A percentile compares a stretch with the other conserved stretches of the same genome.
These are phyloP conservation scores for Lagenaria siceraria DNA, from an alignment of 306 rosid genomes.

Conservation along the genomic window DNA sequence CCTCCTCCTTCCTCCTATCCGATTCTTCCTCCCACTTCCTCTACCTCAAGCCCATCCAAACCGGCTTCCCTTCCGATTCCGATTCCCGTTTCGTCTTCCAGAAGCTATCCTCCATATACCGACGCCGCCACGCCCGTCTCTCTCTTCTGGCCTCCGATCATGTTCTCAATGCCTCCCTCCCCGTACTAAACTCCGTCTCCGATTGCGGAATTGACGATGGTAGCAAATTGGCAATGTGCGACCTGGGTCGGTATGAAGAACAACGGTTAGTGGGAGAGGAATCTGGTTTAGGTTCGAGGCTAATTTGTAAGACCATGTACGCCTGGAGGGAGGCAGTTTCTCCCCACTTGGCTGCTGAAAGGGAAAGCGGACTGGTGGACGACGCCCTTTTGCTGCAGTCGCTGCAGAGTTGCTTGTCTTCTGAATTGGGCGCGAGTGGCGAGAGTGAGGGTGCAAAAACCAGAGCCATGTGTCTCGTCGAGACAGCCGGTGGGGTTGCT, in stretches of 20 bases:
- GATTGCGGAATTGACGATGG: not conserved
- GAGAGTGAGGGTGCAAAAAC: constrained; percentile 21
- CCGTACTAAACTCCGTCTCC: constrained; percentile 12
- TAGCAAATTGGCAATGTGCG: not conserved
- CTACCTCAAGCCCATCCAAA: constrained; percentile 82
- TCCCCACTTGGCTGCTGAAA: constrained; percentile 77
- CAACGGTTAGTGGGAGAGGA: constrained; percentile 14
- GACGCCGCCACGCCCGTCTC: constrained; percentile 16
- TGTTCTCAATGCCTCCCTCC: constrained; percentile 36
- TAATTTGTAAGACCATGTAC: constrained; percentile 69
- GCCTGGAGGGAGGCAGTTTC: constrained; percentile 85
- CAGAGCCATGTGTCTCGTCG: constrained; percentile 53
- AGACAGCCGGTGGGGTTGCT: constrained; percentile 90
- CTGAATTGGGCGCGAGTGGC: constrained; percentile 12
- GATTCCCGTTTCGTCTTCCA: constrained; percentile 66
- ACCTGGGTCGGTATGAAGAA: constrained; percentile 18
- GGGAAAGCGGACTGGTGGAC: constrained; percentile 43
- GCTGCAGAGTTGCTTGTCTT: constrained; percentile 36
- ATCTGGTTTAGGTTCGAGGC: constrained; percentile 19
- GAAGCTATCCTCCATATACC: constrained; percentile 31
- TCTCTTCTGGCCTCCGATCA: constrained; percentile 43
- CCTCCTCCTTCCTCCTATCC: constrained; percentile 44
- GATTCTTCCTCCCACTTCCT: constrained; percentile 30
- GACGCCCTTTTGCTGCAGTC: constrained; percentile 37
- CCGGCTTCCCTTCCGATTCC: constrained; percentile 82